phyloP scores from a whole-genome alignment of 306 rosid species.

The Lotus japonicus region DNA sequence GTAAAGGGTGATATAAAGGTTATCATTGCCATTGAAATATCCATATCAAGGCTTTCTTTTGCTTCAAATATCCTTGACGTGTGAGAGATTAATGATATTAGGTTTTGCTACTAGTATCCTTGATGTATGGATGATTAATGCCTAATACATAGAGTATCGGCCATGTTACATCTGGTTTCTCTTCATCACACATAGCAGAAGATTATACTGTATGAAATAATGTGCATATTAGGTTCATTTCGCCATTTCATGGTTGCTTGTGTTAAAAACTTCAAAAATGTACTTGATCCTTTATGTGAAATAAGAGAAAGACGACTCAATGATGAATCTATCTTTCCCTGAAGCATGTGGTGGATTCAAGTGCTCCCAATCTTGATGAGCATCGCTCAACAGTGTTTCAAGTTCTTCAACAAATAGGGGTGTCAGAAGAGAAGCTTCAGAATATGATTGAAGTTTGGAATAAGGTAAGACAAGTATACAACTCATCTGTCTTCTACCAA shows the following conservation, averaged over 20 bases:
- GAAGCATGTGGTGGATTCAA: slow-evolving; percentile 91
- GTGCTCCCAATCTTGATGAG: slow-evolving; percentile 92
- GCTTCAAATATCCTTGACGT: no score
- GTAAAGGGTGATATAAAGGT: background rate
- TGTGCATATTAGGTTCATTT: background rate
- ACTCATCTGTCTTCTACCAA: slow-evolving; percentile 1
- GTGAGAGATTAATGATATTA: background rate
- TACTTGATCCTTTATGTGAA: slow-evolving; percentile 1
- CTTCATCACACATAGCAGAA: background rate
- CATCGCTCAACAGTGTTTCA: slow-evolving; percentile 76
- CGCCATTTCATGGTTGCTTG: background rate
- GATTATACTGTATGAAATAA: background rate
- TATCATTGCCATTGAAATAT: background rate
- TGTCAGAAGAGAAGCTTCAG: slow-evolving; percentile 64
- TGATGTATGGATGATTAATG: no score
- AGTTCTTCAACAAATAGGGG: slow-evolving; percentile 89
- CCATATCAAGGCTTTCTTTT: background rate
- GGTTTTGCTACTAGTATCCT: no score
- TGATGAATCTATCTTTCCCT: slow-evolving; percentile 20
- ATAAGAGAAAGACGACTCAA: background rate
- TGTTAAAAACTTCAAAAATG: background rate
- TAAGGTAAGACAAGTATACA: slow-evolving; percentile 47
- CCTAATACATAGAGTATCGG: no score
- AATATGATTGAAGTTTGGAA: slow-evolving; percentile 98
- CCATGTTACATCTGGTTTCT: background rate